Conservation (phyloP, 805 yeast genomes). For the Yamadazyma endophytica region DNA sequence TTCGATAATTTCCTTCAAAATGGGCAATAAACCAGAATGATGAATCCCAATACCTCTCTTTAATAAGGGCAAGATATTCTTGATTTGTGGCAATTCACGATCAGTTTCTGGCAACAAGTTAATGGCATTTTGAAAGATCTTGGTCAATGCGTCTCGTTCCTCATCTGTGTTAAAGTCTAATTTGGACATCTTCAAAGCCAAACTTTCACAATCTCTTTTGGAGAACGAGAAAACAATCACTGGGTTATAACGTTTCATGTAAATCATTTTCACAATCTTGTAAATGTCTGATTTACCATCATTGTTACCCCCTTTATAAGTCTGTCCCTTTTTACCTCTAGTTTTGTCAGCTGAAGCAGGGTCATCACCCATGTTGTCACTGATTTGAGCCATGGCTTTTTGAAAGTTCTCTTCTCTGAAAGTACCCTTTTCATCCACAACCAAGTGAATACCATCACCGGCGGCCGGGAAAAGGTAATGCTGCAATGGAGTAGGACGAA, state of each 20-base stretch:
- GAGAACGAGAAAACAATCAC: constrained; percentile 98
- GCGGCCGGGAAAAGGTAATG: constrained; percentile 98
- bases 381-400: constrained; percentile 93
- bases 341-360: constrained; percentile 55
- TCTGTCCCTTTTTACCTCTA: constrained; percentile 73
- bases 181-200: constrained; percentile 94
- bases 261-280: constrained; percentile 96
- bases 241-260: constrained; percentile 94
- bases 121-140: constrained; percentile 88
- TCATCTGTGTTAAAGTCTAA: constrained; percentile 91
- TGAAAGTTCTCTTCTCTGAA: constrained; percentile 98
- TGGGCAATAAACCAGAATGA: constrained; percentile 94
- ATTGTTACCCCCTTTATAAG: constrained; percentile 82
- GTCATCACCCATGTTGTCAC: constrained; percentile 80
- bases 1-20: constrained; percentile 91
- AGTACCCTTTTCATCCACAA: constrained; percentile 94
- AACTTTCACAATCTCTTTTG: constrained; percentile 91
- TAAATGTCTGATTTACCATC: constrained; percentile 82
- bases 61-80: constrained; percentile 81
- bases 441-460: constrained; percentile 96
- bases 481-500: constrained; percentile 97
- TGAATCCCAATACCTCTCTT: constrained; percentile 98
- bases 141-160: constrained; percentile 85
- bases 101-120: constrained; percentile 85
- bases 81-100: constrained; percentile 89